These are phyloP conservation scores for Gamsiella multidivaricata DNA, from an alignment of 192 early-diverging fungal genomes.

Conservation along the genomic window DNA sequence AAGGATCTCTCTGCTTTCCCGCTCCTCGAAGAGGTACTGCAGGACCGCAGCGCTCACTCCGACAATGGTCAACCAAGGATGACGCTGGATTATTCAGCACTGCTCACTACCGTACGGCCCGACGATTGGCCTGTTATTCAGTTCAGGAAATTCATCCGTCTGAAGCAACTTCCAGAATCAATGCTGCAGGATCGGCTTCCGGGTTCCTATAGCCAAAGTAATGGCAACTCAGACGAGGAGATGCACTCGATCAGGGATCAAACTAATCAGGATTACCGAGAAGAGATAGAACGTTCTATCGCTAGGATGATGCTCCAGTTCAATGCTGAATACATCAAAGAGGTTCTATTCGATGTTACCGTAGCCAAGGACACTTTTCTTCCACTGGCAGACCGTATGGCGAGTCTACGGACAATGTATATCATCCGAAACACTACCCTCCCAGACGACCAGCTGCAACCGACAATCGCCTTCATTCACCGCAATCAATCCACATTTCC, in stretches of 20 bases:
- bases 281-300: neutral
- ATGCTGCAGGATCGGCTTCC: neutral
- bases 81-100: constrained; percentile 1
- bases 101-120: neutral
- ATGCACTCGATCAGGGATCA: neutral
- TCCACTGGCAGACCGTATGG: neutral
- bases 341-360: neutral
- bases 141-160: neutral
- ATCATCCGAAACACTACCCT: neutral
- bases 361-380: neutral
- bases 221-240: too few species aligned
- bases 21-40: neutral
- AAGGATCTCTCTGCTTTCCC: neutral
- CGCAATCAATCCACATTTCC: constrained; percentile 2
- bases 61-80: too few species aligned
- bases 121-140: neutral
- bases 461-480: neutral
- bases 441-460: neutral
- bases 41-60: too few species aligned
- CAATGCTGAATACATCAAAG: neutral
- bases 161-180: neutral
- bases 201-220: neutral
- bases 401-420: neutral
- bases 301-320: neutral
- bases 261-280: neutral